These are phyloP conservation scores for Hirsutella minnesotensis DNA, from an alignment of 2,329 filamentous ascomycete genomes.

Conservation along the genomic window DNA sequence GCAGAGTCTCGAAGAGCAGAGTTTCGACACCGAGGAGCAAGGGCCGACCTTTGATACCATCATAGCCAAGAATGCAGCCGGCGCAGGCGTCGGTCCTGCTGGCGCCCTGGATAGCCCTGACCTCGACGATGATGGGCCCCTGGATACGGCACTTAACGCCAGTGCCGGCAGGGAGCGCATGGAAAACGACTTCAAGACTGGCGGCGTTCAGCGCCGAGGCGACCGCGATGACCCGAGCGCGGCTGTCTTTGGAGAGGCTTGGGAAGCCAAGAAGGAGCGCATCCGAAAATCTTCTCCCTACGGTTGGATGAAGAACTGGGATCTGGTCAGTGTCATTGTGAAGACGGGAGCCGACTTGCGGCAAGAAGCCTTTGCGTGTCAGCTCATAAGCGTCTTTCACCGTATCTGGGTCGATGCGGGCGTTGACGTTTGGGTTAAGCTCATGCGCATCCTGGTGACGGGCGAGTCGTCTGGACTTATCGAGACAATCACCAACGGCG, in stretches of 20 bases:
- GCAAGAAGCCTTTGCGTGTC: constrained; percentile 79
- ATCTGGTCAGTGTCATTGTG: constrained; percentile 75
- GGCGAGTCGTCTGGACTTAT: constrained; percentile 76
- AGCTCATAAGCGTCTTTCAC: constrained; percentile 70
- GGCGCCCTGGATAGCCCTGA: constrained; percentile 28
- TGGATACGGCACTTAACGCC: constrained; percentile 46
- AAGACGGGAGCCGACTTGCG: constrained; percentile 76
- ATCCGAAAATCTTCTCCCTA: constrained; percentile 76
- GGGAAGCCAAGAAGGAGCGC: constrained; percentile 73
- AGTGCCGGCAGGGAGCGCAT: constrained; percentile 70
- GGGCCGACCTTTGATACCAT: constrained; percentile 72
- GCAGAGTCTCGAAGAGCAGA: constrained; percentile 79
- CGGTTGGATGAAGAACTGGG: constrained; percentile 85
- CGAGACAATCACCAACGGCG: constrained; percentile 80
- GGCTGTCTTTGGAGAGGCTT: constrained; percentile 77
- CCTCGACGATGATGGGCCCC: constrained; percentile 41
- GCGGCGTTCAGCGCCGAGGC: constrained; percentile 67
- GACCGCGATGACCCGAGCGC: constrained; percentile 79
- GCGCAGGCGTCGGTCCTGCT: constrained; percentile 35
- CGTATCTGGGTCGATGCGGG: constrained; percentile 69
- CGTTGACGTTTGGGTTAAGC: constrained; percentile 75
- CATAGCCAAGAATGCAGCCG: constrained; percentile 55
- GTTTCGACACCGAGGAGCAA: constrained; percentile 64
- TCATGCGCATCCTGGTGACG: constrained; percentile 78
- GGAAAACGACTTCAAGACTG: constrained; percentile 84